phyloP scores from a whole-genome alignment of 352 stramenopile genomes.

The Phytophthora megakarya region DNA sequence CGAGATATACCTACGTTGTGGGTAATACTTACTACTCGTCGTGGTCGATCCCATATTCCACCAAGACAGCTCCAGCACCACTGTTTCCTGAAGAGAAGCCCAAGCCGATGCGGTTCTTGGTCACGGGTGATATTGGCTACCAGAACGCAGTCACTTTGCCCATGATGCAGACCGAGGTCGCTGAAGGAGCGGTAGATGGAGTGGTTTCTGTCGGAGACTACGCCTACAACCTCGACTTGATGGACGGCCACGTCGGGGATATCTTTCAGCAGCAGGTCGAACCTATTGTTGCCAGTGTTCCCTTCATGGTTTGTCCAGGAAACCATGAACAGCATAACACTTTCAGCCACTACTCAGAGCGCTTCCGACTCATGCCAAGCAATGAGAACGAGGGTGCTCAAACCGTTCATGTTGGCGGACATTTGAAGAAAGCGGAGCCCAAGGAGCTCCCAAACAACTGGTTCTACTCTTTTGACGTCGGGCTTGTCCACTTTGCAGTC shows the following conservation, averaged over 20 bases:
- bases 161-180: constrained; percentile 87
- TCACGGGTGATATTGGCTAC: constrained; percentile 87
- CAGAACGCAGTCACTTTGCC: constrained; percentile 83
- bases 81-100: constrained; percentile 18
- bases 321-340: constrained; percentile 90
- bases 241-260: constrained; percentile 80
- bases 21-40: constrained; percentile 66
- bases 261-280: constrained; percentile 92
- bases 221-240: constrained; percentile 85
- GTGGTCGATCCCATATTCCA: constrained; percentile 77
- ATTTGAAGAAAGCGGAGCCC: constrained; percentile 12
- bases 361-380: constrained; percentile 83
- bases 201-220: constrained; percentile 89
- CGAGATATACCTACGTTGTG: constrained; percentile 81
- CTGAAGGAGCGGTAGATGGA: constrained; percentile 67
- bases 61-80: constrained; percentile 58
- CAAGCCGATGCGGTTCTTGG: constrained; percentile 69
- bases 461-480: constrained; percentile 89
- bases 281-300: constrained; percentile 72
- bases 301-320: constrained; percentile 89
- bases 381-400: constrained; percentile 64
- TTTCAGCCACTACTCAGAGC: constrained; percentile 86
- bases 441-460: constrained; percentile 81
- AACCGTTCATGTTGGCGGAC: constrained; percentile 50
- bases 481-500: constrained; percentile 85